Base-by-base conservation (phyloP, 2,329 filamentous ascomycete genomes). In the Alternaria sp. region DNA sequence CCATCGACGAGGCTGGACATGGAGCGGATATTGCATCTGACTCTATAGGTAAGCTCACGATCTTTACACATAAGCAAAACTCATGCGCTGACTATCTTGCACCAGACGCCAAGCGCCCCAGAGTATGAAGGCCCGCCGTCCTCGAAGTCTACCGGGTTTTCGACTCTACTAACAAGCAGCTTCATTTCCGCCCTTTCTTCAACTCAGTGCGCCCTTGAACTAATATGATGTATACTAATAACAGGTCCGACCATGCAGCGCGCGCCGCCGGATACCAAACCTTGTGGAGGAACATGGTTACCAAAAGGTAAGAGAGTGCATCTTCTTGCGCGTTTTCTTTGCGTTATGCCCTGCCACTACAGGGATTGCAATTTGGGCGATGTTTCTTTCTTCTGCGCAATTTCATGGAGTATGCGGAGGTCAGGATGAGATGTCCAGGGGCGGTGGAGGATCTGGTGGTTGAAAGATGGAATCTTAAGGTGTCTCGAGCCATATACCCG, bases 1-100 rank as follows among this genome's bases (percentile, higher is more conserved):
- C 73, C 15, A 72, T 77, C 59, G 74, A 76, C 63, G 74, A 78
- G 67, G 73, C 75, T 63, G 70, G 69, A 64, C 64, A 74, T 61
- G 74, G 68, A 67, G 54, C 56, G 36, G 72, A 72, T 55, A 67
- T 71, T 65, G 70, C 70, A 64, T 63, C 67, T 70, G 67, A 72
- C 44, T 66, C 67, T 50, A 67, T 69, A 74, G 76, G 76, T 77
- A 72, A 45, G 73, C 19, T n/a, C 36, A 15, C 1, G 4, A 15
- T 2, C 19, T 30, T 36, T 21, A 17, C n/a, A 19, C 53, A 25
- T 10, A 63, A 66, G 17, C 59, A 57, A 52, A 45, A 43, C 8
- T 11, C 28, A 11, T 26, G 21, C 45, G 47, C 70, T 73, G 55
- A 73, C 66, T 36, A 54, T 50, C 47, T 55, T 5, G 10, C 23